phyloP scores from a whole-genome alignment of 2,329 filamentous ascomycete species.

The Aspergillus japonicus region DNA sequence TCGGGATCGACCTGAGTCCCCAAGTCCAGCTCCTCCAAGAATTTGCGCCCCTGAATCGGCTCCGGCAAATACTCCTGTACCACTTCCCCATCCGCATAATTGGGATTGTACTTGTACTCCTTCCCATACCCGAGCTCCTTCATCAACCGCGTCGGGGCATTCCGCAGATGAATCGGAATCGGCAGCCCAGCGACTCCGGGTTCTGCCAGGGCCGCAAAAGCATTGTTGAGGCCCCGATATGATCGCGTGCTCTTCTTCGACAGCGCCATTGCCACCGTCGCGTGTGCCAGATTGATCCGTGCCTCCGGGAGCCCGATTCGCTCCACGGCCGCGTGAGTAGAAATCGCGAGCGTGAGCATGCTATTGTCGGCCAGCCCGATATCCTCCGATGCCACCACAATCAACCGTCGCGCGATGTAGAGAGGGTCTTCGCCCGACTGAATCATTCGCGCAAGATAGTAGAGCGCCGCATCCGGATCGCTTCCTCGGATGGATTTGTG shows the following conservation, averaged over 20 bases:
- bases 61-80: slow-evolving; percentile 89
- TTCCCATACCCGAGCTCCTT: slow-evolving; percentile 86
- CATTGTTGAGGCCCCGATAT: slow-evolving; percentile 79
- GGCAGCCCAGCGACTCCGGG: slow-evolving; percentile 79
- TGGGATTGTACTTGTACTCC: slow-evolving; percentile 95
- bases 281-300: slow-evolving; percentile 86
- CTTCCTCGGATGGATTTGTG: slow-evolving; percentile 92
- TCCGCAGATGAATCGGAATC: slow-evolving; percentile 82
- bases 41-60: slow-evolving; percentile 65
- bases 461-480: slow-evolving; percentile 82
- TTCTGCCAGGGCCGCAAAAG: slow-evolving; percentile 73
- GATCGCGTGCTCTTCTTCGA: slow-evolving; percentile 84
- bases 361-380: slow-evolving; percentile 85
- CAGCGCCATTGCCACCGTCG: slow-evolving; percentile 73
- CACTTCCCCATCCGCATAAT: slow-evolving; percentile 78
- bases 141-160: slow-evolving; percentile 91
- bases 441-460: slow-evolving; percentile 94
- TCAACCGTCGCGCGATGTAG: slow-evolving; percentile 87
- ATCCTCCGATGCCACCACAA: slow-evolving; percentile 93
- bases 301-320: slow-evolving; percentile 96
- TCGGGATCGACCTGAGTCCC: slow-evolving; percentile 76
- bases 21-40: slow-evolving; percentile 77
- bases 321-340: slow-evolving; percentile 81
- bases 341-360: slow-evolving; percentile 79
- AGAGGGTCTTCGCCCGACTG: slow-evolving; percentile 91